Evolutionary conservation across 257 asterid species (phyloP).

Genomic region (Nicotiana attenuata): DNA sequence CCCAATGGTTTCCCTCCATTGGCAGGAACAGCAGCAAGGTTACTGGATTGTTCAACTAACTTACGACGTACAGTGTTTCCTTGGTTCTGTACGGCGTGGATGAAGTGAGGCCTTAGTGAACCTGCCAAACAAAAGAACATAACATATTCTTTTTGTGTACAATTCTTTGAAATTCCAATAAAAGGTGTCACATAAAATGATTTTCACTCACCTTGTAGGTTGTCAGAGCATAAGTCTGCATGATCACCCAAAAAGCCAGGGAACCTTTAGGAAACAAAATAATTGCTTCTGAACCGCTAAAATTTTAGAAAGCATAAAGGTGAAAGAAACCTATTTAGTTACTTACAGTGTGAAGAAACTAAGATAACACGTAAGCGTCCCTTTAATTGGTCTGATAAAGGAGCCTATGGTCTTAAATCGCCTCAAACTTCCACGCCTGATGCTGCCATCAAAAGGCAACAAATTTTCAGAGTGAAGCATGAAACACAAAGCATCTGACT

Average conservation of each 20-base stretch:
- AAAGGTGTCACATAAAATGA: not conserved
- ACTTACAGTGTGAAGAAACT: slow-evolving; percentile 44
- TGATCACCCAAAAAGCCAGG: slow-evolving; percentile 21
- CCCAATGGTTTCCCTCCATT: slow-evolving; percentile 20
- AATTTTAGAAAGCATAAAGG: not conserved
- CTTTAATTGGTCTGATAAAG: slow-evolving; percentile 27
- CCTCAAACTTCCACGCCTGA: slow-evolving; percentile 33
- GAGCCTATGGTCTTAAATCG: slow-evolving; percentile 34
- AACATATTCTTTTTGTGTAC: not conserved
- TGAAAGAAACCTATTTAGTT: slow-evolving; percentile 1
- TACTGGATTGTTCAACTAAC: slow-evolving; percentile 48
- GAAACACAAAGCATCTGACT: not conserved
- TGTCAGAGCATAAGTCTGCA: slow-evolving; percentile 27
- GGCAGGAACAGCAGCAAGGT: slow-evolving; percentile 55
- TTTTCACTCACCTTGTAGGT: slow-evolving; percentile 39
- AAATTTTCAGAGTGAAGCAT: slow-evolving; percentile 4
- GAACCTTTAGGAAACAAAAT: slow-evolving; percentile 6
- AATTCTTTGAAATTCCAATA: not conserved
- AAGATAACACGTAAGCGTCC: slow-evolving; percentile 38
- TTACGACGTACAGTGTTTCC: slow-evolving; percentile 40
- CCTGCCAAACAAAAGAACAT: slow-evolving; percentile 19
- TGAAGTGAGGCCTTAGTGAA: slow-evolving; percentile 24
- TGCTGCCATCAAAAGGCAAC: slow-evolving; percentile 35
- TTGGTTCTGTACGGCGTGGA: slow-evolving; percentile 19
- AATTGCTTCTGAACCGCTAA: not conserved